A percentile compares a stretch with the other conserved stretches of the same genome.
Conservation (phyloP, 768 basidiomycete species). For the Boletus rex-veris region DNA sequence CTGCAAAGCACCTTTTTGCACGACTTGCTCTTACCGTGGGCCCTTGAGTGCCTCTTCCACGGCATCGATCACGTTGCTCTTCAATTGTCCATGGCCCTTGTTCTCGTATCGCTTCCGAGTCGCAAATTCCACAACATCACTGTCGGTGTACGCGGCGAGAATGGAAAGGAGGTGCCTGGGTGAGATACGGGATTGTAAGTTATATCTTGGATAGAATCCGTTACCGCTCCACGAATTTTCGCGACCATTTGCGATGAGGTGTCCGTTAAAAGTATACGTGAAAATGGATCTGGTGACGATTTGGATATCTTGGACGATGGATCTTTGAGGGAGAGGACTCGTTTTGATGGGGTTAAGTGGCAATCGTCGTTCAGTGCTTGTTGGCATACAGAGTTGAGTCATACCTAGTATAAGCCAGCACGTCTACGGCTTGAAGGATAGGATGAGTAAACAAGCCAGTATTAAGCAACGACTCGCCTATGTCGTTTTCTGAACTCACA, state of each 20-base stretch:
- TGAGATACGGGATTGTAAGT: constrained; percentile 78
- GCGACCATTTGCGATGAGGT: constrained; percentile 50
- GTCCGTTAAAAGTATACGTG: constrained; percentile 87
- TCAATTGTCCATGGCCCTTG: constrained; percentile 64
- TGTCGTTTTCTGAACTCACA: constrained; percentile 62
- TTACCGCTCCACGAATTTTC: constrained; percentile 81
- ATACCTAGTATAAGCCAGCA: constrained; percentile 73
- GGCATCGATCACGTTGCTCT: constrained; percentile 70
- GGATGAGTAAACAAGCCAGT: constrained; percentile 91
- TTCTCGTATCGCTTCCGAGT: constrained; percentile 40
- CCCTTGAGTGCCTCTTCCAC: constrained; percentile 61
- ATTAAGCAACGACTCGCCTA: constrained; percentile 77
- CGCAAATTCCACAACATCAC: constrained; percentile 44
- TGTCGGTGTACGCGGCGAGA: constrained; percentile 65
- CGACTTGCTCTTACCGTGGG: constrained; percentile 58
- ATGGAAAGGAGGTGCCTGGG: constrained; percentile 64
- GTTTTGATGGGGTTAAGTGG: constrained; percentile 52
- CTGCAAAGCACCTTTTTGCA: constrained; percentile 55
- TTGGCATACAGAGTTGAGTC: constrained; percentile 12
- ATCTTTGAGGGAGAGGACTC: constrained; percentile 83
- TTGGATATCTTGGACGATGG: constrained; percentile 94
- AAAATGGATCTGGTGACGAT: constrained; percentile 72
- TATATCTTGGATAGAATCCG: constrained; percentile 73
- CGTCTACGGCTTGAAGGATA: constrained; percentile 82
- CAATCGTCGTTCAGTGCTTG: neutral